These are phyloP conservation scores for Talaromyces sp. DNA, from an alignment of 2,329 filamentous ascomycete genomes.

Conservation along the genomic window DNA sequence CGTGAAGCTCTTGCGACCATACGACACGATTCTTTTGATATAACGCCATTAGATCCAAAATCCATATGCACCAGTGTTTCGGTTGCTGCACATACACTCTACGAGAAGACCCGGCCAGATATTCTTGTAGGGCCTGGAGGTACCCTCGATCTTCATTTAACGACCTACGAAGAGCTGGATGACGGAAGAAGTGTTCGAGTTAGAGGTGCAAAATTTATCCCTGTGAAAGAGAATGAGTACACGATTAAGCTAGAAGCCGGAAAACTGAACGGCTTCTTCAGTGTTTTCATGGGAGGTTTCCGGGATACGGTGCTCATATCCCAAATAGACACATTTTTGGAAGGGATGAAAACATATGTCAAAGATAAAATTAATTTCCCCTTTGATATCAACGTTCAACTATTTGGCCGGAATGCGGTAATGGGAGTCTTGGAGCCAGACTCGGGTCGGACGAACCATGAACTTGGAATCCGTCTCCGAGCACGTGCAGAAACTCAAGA, in stretches of 20 bases:
- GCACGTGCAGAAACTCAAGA: conserved; percentile 4
- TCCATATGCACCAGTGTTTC: conserved; percentile 44
- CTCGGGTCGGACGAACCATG: neutral
- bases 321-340: conserved; percentile 2
- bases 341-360: neutral
- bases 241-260: neutral
- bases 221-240: neutral
- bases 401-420: neutral
- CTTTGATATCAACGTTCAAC: neutral
- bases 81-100: conserved; percentile 51
- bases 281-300: conserved; percentile 3
- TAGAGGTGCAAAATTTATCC: conserved; percentile 18
- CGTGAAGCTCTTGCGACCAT: conserved; percentile 38
- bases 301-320: neutral
- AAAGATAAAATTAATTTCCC: neutral
- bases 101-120: conserved; percentile 53
- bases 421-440: conserved; percentile 2
- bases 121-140: conserved; percentile 46
- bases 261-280: neutral
- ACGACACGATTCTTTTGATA: conserved; percentile 45
- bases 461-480: neutral
- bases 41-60: conserved; percentile 36
- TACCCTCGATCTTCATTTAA: conserved; percentile 35
- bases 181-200: conserved; percentile 37
- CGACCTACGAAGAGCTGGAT: conserved; percentile 38